Conservation (phyloP, 805 yeast genomes). For the Pichia eremophila region DNA sequence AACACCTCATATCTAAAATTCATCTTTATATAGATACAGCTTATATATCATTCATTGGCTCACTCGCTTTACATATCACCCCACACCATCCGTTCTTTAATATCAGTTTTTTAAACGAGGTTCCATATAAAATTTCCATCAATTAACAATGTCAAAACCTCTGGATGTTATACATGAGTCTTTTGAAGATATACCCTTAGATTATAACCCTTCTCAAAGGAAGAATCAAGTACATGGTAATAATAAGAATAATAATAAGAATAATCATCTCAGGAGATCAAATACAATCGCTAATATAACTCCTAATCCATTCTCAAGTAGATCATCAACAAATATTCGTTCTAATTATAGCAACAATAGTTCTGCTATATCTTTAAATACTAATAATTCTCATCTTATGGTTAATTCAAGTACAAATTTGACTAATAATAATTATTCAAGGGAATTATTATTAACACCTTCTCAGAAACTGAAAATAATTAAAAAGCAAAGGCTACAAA, state of each 20-base stretch:
- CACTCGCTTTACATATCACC: too few relatives aligned
- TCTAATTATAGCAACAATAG: not conserved
- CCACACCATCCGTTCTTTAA: too few relatives aligned
- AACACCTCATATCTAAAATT: too few relatives aligned
- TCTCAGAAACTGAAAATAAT: constrained; percentile 21
- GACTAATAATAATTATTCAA: constrained; percentile 1
- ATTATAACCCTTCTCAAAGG: not conserved
- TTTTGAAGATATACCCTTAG: constrained; percentile 24
- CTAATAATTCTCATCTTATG: not conserved
- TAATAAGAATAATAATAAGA: too few relatives aligned
- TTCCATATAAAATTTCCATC: too few relatives aligned
- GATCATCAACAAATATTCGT: not conserved
- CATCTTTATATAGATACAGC: too few relatives aligned
- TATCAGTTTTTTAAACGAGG: too few relatives aligned
- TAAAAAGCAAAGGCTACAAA: constrained; percentile 10
- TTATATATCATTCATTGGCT: too few relatives aligned
- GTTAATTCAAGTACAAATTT: not conserved
- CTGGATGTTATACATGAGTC: constrained; percentile 27
- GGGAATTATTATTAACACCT: constrained; percentile 16
- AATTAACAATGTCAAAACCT: constrained; percentile 6
- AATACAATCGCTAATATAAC: not conserved
- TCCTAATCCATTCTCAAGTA: not conserved
- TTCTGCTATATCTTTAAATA: not conserved
- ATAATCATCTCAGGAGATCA: not conserved
- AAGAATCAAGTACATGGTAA: not conserved